Evolutionary conservation across 345 rosid species (phyloP), one percentile per base, ranked within the genome.

Genomic region (Pugionium dolabratum): DNA sequence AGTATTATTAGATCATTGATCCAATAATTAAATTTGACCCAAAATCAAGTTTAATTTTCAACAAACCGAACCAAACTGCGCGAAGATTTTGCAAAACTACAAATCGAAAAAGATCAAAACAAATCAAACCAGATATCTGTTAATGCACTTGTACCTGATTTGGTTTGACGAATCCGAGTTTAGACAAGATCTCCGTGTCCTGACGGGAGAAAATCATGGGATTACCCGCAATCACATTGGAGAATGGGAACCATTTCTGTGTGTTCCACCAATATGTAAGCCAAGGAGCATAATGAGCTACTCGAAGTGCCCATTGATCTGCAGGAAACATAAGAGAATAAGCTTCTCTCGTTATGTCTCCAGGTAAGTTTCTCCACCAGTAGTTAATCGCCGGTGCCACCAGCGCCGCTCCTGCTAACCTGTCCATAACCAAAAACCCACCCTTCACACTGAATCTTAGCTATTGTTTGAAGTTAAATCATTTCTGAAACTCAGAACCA

Each of bases 231-330:
- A 60, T 46, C 4, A 69, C 85, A 49, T 40, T 76, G 5, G 82
- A 75, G 26, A 61, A 1, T 7, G 84, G 83, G 66, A 82, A 80
- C 66, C 73, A 43, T 4, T 73, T 85, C 69, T 80, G 82, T 33
- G 89, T 80, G 77, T 82, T 85, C 89, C 86, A 85, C 89, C 86
- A 82, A 67, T 66, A 75, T 34, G 76, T 64, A 39, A 82, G 80
- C 79, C 80, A 82, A 48, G 86, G 85, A 27, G 48, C 30, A 45
- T 82, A 61, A 73, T 82, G 90, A 6, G 82, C 79, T 33, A 82
- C 82, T 10, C 82, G 73, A 4, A 82, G 56, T 3, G 84, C 65
- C 90, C 90, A 85, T 43, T 73, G 90, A 62, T 85, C 90, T 48
- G 70, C 72, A 9, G 76, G 75, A 30, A 53, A 56, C 51, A 74